A percentile compares a stretch with the other conserved stretches of the same genome.
Conservation (phyloP, 148 eudicot genomes). For the Fagopyrum esculentum region DNA sequence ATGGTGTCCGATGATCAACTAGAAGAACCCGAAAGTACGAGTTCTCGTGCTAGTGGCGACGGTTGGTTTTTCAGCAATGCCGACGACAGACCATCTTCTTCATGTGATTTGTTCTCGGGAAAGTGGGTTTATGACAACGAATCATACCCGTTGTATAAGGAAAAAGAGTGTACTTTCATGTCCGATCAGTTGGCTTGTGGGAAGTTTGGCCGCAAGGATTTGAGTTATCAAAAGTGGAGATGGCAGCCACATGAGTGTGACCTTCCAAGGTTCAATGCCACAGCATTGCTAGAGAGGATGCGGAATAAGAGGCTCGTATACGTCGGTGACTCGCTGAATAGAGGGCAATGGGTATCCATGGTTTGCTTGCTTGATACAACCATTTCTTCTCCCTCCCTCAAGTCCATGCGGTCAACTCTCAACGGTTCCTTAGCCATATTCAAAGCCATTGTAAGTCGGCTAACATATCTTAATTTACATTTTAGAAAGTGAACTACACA, state of each 20-base stretch:
- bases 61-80: slow-evolving; percentile 1
- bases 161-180: slow-evolving; percentile 56
- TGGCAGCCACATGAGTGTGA: slow-evolving; percentile 87
- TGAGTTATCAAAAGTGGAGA: slow-evolving; percentile 72
- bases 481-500: no score
- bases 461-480: no score
- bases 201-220: slow-evolving; percentile 68
- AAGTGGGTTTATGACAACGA: slow-evolving; percentile 76
- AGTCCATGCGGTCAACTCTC: slow-evolving; percentile 27
- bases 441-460: slow-evolving; percentile 52
- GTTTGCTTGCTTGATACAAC: slow-evolving; percentile 54
- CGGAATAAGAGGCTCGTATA: slow-evolving; percentile 70
- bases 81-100: background rate
- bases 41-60: background rate
- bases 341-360: slow-evolving; percentile 91
- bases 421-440: slow-evolving; percentile 55
- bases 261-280: slow-evolving; percentile 88
- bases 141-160: slow-evolving; percentile 64
- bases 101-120: slow-evolving; percentile 63
- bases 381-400: slow-evolving; percentile 33
- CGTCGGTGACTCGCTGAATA: slow-evolving; percentile 80
- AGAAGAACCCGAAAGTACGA: slow-evolving; percentile 1
- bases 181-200: slow-evolving; percentile 73
- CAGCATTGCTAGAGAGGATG: slow-evolving; percentile 55
- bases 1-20: slow-evolving; percentile 4